Base-by-base conservation (phyloP, 331 rosid species). In the Cydonia oblonga region DNA sequence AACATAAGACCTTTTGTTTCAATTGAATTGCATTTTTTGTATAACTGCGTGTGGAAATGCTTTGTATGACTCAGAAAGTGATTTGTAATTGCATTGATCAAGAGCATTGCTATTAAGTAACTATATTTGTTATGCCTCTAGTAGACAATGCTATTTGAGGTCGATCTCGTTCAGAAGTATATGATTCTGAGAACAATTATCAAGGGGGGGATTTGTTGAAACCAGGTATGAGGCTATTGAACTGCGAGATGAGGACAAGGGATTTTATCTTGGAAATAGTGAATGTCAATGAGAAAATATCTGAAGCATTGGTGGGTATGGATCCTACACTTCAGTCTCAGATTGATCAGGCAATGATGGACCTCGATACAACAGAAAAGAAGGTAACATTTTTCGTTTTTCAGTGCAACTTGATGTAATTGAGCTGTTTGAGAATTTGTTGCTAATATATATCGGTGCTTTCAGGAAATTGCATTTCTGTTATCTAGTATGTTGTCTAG, bases 331-430 rank as follows among this genome's bases (percentile, higher is more conserved):
- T 89, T 69, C 98, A 93, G 73, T 79, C 87, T 9, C 97, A 93
- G 85, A 88, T 93, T 88, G 98, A 93, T 81, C 90, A 87, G 76
- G 97, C 96, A 54, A 89, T 93, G 97, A 89, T 80, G 28, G 97
- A 87, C 86, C 83, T 93, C 64, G 97, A 93, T 79, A 93, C 79
- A 83, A 90, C 98, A 18, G 98, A 89, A 80, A 93, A 93, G 85
- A 93, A 91, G 98, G 98, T 87, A 62, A 16, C 2, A 0, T 4
- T 56, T 11, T n/a, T 40, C 52, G 22, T 62, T 67, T 68, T 80
- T 52, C 24, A 1, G 22, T 57, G 66, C 25, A 19, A 33, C 51
- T 51, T 24, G 22, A 58, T 56, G 60, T 33, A 30, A 67, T 73
- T 75, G 35, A 22, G 68, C 66, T 67, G 8, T 53, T 26, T 25